These are phyloP conservation scores for Rhynchospora breviuscula DNA, from an alignment of 176 grass and related monocot species.

Conservation along the genomic window DNA sequence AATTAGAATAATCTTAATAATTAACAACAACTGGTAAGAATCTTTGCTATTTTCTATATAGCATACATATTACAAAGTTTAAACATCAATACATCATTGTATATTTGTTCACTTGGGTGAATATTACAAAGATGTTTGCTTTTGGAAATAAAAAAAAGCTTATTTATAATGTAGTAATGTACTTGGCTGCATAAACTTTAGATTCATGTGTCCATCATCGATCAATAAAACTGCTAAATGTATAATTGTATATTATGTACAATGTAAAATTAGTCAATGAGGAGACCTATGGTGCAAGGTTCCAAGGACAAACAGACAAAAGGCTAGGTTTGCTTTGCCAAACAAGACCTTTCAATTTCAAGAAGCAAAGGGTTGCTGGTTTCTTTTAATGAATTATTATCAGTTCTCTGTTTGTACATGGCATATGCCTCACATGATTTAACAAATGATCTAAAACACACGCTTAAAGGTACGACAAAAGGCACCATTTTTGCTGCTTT, in stretches of 20 bases:
- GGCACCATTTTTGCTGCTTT: background rate
- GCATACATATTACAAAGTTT: background rate
- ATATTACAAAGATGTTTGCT: background rate
- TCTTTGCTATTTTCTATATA: background rate
- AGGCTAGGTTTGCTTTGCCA: background rate
- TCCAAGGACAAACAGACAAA: background rate
- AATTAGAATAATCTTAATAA: background rate
- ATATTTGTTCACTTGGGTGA: background rate
- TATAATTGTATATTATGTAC: background rate
- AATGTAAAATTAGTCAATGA: background rate
- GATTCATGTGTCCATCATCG: background rate
- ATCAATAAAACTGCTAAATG: background rate
- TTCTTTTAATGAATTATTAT: background rate
- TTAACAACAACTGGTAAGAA: background rate
- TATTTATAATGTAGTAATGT: background rate
- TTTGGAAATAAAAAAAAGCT: background rate
- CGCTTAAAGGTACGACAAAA: background rate
- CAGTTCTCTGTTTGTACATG: background rate
- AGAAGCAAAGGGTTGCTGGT: background rate
- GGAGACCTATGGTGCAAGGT: background rate
- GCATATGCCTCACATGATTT: background rate
- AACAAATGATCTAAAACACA: conserved; percentile 8
- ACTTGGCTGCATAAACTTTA: background rate
- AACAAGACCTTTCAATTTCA: background rate
- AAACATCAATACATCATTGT: background rate